Evolutionary conservation across 2,329 filamentous ascomycete genomes (phyloP).

Genomic region (Trichoderma lentiforme): DNA sequence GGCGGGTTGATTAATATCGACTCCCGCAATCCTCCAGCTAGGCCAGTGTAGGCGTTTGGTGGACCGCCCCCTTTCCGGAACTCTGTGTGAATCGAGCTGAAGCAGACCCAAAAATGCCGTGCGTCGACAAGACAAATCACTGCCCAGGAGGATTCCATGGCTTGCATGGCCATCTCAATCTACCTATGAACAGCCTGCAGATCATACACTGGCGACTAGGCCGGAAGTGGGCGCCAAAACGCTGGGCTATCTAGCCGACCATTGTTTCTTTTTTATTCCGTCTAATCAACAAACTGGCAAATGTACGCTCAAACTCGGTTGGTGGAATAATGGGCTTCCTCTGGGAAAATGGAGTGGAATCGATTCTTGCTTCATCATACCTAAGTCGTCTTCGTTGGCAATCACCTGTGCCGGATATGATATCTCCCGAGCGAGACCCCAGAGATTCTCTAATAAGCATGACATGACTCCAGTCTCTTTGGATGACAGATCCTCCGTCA

Average conservation of each 20-base stretch:
- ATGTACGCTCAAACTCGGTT: background rate
- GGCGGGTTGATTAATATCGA: background rate
- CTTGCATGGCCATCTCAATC: background rate
- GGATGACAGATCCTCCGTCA: background rate
- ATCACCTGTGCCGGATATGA: background rate
- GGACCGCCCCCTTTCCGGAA: background rate
- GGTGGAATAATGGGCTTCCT: background rate
- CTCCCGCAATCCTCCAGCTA: background rate
- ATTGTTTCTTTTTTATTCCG: background rate
- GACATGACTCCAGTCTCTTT: background rate
- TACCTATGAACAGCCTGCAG: background rate
- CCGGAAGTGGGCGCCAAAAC: background rate
- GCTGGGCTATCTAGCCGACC: background rate
- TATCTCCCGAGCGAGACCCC: background rate
- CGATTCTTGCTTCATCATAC: background rate
- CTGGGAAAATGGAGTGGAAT: background rate
- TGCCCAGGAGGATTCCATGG: background rate
- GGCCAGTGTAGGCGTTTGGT: background rate
- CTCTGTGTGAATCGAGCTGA: background rate
- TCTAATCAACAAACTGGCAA: background rate
- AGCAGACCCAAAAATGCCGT: background rate
- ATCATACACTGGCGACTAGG: background rate
- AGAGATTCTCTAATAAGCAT: background rate
- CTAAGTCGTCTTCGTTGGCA: background rate
- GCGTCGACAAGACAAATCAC: background rate